A percentile compares a stretch with the other conserved stretches of the same genome.
Conservation (phyloP, 345 rosid species). For the Chamaenerion angustifolium region DNA sequence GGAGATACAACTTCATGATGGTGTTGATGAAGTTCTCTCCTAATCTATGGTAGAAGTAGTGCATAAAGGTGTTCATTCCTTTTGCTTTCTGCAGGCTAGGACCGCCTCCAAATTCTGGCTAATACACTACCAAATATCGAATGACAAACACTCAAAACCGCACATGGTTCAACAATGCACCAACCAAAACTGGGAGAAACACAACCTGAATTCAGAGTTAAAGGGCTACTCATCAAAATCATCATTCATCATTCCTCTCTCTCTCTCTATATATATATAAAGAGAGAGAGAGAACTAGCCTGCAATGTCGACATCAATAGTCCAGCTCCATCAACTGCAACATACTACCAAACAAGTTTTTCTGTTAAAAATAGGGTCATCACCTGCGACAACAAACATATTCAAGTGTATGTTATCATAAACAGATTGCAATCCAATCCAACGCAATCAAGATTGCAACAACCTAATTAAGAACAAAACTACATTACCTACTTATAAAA, state of each 20-base stretch:
- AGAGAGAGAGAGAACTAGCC: conserved; percentile 22
- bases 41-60: too few relatives aligned
- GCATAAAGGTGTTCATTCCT: conserved; percentile 1
- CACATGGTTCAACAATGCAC: conserved; percentile 71
- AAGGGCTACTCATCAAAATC: background rate
- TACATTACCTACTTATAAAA: too few relatives aligned
- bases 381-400: conserved; percentile 27
- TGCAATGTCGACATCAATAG: conserved; percentile 60
- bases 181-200: conserved; percentile 77
- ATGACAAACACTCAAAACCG: conserved; percentile 79
- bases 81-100: conserved; percentile 13
- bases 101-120: conserved; percentile 73
- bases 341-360: conserved; percentile 72
- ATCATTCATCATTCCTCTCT: too few relatives aligned
- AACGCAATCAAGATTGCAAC: too few relatives aligned
- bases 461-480: too few relatives aligned
- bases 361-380: conserved; percentile 89
- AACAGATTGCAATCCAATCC: too few relatives aligned
- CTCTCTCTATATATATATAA: too few relatives aligned
- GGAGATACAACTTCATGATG: too few relatives aligned
- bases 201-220: conserved; percentile 35
- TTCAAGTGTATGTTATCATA: too few relatives aligned
- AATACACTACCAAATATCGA: conserved; percentile 59
- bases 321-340: conserved; percentile 69
- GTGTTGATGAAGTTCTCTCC: too few relatives aligned